Conservation (phyloP, 805 yeast genomes). For the Ogataea kodamae region DNA sequence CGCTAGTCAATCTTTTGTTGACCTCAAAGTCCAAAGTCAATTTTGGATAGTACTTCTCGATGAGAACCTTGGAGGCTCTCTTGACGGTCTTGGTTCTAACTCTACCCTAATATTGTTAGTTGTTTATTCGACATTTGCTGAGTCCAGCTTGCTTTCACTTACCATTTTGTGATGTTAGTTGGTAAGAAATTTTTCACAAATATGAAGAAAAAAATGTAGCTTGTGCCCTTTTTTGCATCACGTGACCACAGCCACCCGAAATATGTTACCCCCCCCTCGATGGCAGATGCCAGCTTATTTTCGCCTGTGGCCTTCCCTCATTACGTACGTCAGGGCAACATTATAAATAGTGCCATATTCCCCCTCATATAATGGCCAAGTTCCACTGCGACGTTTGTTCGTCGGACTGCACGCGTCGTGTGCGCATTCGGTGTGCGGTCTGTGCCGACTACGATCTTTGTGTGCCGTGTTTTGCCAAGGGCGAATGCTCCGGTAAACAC, state of each 20-base stretch:
- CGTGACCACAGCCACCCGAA: no score
- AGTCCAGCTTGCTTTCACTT: conserved; percentile 16
- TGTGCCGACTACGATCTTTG: conserved; percentile 96
- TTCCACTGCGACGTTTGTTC: conserved; percentile 96
- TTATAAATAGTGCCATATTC: conserved; percentile 6
- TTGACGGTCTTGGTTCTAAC: conserved; percentile 99
- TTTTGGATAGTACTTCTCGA: conserved; percentile 99
- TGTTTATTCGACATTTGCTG: conserved; percentile 1
- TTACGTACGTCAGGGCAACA: conserved; percentile 3
- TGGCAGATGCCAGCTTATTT: no score
- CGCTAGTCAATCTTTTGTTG: conserved; percentile 99
- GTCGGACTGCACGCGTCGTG: conserved; percentile 91
- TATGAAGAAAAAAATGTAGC: conserved; percentile 5
- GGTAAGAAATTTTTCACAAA: conserved; percentile 14
- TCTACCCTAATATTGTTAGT: conserved; percentile 72
- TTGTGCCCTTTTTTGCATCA: conserved; percentile 6
- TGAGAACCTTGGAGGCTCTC: conserved; percentile 99
- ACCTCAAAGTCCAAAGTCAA: conserved; percentile 98
- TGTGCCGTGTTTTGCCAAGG: conserved; percentile 93
- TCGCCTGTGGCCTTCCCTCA: no score
- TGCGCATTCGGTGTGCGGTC: conserved; percentile 85
- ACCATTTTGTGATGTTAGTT: conserved; percentile 27
- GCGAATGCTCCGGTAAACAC: conserved; percentile 76
- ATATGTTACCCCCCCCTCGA: no score
- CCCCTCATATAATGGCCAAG: conserved; percentile 36